A percentile compares a stretch with the other conserved stretches of the same genome.
Conservation (phyloP, 2,329 filamentous ascomycete genomes). For the Trichoderma simmonsii region DNA sequence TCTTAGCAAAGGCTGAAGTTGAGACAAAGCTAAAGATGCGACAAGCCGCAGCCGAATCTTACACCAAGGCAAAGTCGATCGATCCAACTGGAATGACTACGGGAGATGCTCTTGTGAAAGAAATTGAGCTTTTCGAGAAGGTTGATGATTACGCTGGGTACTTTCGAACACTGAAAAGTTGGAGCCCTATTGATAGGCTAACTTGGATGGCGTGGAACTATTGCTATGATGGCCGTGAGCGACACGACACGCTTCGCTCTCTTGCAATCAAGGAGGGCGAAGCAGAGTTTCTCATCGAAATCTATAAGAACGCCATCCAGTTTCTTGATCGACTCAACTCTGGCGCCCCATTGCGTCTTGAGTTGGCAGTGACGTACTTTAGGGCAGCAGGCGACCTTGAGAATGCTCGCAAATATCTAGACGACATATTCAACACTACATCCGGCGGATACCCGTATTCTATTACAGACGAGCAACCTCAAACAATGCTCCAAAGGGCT, state of each 20-base stretch:
- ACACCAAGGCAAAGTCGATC: constrained; percentile 17
- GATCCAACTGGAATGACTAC: constrained; percentile 25
- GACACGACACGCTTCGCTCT: constrained; percentile 19
- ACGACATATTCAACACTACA: constrained; percentile 25
- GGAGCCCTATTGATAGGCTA: constrained; percentile 28
- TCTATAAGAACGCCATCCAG: constrained; percentile 25
- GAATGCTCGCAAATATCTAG: constrained; percentile 19
- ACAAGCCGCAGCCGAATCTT: constrained; percentile 21
- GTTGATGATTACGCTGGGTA: constrained; percentile 17
- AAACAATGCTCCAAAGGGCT: constrained; percentile 18
- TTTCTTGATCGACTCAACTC: constrained; percentile 30
- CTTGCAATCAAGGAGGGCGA: constrained; percentile 23
- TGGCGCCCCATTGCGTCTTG: constrained; percentile 23
- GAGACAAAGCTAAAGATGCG: constrained; percentile 20
- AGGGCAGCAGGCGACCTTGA: constrained; percentile 21
- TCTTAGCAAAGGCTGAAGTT: constrained; percentile 23
- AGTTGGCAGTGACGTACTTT: constrained; percentile 23
- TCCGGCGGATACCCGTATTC: constrained; percentile 25
- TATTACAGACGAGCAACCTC: constrained; percentile 23
- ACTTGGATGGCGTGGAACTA: constrained; percentile 29
- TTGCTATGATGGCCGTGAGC: neutral
- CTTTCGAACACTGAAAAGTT: constrained; percentile 25
- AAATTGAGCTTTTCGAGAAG: constrained; percentile 22
- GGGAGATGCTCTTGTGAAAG: constrained; percentile 23
- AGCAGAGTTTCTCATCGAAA: constrained; percentile 23